Percentiles rank a stretch among this genome's conserved stretches.
phyloP scores from a whole-genome alignment of 768 basidiomycete species.

The Amanita pallidorosea region DNA sequence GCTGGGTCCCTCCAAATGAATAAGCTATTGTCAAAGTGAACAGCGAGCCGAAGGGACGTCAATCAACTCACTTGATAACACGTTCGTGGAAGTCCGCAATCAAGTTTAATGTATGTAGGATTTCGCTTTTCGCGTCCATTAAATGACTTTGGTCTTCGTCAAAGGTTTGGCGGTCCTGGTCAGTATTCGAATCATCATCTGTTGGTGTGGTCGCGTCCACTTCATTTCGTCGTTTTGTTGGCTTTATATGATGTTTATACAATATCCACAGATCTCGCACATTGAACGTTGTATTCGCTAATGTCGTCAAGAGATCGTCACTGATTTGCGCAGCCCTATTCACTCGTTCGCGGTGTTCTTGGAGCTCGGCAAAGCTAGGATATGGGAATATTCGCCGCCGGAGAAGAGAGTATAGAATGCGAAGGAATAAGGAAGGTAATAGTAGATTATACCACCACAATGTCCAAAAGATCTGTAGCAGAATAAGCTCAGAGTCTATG shows the following conservation, averaged over 20 bases:
- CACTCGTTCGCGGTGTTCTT: slow-evolving; percentile 37
- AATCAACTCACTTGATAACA: slow-evolving; percentile 41
- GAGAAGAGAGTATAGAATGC: slow-evolving; percentile 36
- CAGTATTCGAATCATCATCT: not conserved
- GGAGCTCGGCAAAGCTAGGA: slow-evolving; percentile 44
- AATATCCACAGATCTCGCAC: slow-evolving; percentile 45
- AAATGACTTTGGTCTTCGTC: slow-evolving; percentile 21
- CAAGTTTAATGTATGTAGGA: slow-evolving; percentile 30
- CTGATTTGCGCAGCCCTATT: slow-evolving; percentile 42
- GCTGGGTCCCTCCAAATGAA: slow-evolving; percentile 54
- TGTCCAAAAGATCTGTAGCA: slow-evolving; percentile 45
- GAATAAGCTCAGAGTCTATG: not conserved
- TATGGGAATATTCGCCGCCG: slow-evolving; percentile 40
- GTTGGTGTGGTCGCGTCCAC: slow-evolving; percentile 11
- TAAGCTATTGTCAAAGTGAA: slow-evolving; percentile 27
- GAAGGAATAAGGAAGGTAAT: slow-evolving; percentile 37
- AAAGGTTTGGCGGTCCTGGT: not conserved
- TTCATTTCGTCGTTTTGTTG: slow-evolving; percentile 21
- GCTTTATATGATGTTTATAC: slow-evolving; percentile 21
- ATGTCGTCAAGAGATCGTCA: slow-evolving; percentile 31
- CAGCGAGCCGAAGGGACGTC: slow-evolving; percentile 1
- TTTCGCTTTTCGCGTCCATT: slow-evolving; percentile 30
- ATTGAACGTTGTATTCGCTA: slow-evolving; percentile 36
- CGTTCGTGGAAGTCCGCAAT: slow-evolving; percentile 55
- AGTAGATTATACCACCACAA: slow-evolving; percentile 53